Evolutionary conservation across 2,329 filamentous ascomycete genomes (phyloP), one percentile per base, ranked within the genome.

Genomic region (Fusarium floridanum): DNA sequence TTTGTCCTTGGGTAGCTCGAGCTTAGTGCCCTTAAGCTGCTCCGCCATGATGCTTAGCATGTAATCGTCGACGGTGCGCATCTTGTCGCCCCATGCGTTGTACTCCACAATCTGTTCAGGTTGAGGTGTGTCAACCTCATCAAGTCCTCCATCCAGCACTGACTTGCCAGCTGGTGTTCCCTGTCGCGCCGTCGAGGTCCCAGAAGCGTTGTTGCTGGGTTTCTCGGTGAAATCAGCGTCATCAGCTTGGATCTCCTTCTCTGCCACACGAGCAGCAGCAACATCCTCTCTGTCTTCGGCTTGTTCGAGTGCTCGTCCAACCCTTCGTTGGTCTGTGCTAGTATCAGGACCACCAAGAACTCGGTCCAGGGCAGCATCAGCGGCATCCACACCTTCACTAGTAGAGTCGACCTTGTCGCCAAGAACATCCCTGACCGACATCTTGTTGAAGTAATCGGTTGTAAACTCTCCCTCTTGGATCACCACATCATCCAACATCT

Each of bases 381-480:
- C 94, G 61, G 94, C 93, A 24, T 93, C 92, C 68, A 93, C 90
- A 0, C 87, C 87, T 61, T 84, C 79, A 59, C 82, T 83, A 32
- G 78, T 82, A 1, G 81, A 80, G 70, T 91, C 90, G 1, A 88
- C 85, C 43, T 90, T 87, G 14, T 89, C 88, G 63, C 88, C 89
- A 29, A 94, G 86, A 61, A 94, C 91, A 70, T 94, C 93, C 41
- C 90, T 88, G 61, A 93, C 91, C 86, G 76, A 95, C 50, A 94
- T 86, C 77, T 93, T 95, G 78, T 95, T 95, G 84, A 98, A 96
- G 82, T 98, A 95, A 79, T 99, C 97, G 0, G 97, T 99, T 0
- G 96, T 99, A 82, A 99, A 99, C 76, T 96, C 95, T 72, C 97
- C 97, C 81, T 98, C 97, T 81, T 99, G 97, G 76, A 99, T 99